Evolutionary conservation across 768 basidiomycete species (phyloP).

Genomic region (Suillus spraguei): DNA sequence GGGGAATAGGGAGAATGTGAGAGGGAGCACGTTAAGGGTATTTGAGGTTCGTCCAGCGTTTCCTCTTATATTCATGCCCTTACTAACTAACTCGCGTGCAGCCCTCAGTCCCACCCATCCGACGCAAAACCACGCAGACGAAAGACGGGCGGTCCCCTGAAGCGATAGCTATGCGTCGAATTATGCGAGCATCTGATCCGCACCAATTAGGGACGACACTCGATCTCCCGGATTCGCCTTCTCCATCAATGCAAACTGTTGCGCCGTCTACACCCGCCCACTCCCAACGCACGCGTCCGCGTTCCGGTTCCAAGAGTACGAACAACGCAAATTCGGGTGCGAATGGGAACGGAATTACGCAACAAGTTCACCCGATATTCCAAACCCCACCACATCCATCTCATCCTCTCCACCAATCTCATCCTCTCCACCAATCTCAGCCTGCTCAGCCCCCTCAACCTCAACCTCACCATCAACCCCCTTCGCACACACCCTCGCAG

Average conservation of each 20-base stretch:
- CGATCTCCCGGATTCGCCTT: slow-evolving; percentile 51
- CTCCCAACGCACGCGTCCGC: not conserved
- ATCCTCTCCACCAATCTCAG: not conserved
- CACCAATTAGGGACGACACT: slow-evolving; percentile 62
- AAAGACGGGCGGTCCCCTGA: slow-evolving; percentile 66
- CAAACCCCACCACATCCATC: not conserved
- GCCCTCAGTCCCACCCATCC: slow-evolving; percentile 71
- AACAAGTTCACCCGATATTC: not conserved
- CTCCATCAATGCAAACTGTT: slow-evolving; percentile 30
- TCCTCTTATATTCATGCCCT: not conserved
- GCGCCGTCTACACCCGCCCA: not conserved
- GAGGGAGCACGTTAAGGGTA: slow-evolving; percentile 88
- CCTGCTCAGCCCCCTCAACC: not conserved
- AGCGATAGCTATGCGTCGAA: slow-evolving; percentile 82
- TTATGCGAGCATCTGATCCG: slow-evolving; percentile 82
- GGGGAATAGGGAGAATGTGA: slow-evolving; percentile 90
- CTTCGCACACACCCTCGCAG: not conserved
- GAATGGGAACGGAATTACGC: not conserved
- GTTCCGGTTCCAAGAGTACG: not conserved
- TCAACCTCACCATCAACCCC: not conserved
- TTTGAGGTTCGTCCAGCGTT: slow-evolving; percentile 69
- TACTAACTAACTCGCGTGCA: slow-evolving; percentile 24
- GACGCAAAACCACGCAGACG: slow-evolving; percentile 59
- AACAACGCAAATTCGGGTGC: not conserved
- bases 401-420: not conserved